Evolutionary conservation across 2,329 filamentous ascomycete species (phyloP).

Genomic region (Chaetomium sp.): DNA sequence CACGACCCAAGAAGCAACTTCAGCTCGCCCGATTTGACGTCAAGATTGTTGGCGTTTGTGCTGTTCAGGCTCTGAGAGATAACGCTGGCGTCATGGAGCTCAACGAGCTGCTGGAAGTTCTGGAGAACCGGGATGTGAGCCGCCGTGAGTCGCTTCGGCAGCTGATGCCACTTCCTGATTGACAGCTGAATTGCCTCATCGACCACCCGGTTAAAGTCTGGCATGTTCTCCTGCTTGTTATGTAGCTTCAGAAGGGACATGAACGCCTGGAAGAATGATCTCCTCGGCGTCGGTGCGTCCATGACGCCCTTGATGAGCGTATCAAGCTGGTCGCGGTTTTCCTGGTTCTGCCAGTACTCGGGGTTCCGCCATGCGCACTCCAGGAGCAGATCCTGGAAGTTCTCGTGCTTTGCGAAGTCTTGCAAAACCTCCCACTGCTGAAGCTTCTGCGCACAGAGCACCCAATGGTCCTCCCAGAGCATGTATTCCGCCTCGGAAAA

Average conservation of each 20-base stretch:
- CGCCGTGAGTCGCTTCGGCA: conserved; percentile 90
- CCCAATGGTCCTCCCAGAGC: conserved; percentile 99
- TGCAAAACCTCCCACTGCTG: conserved; percentile 99
- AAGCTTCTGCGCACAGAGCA: conserved; percentile 94
- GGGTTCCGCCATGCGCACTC: conserved; percentile 96
- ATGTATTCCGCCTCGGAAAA: conserved; percentile 98
- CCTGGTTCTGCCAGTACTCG: conserved; percentile 88
- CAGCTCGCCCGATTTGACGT: conserved; percentile 91
- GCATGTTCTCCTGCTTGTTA: conserved; percentile 76
- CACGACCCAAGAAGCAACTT: conserved; percentile 93
- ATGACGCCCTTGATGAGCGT: conserved; percentile 95
- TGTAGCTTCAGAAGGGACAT: conserved; percentile 95
- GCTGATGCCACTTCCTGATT: conserved; percentile 97
- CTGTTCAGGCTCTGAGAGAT: conserved; percentile 89
- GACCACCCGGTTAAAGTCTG: conserved; percentile 85
- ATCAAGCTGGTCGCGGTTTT: conserved; percentile 87
- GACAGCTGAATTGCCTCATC: conserved; percentile 97
- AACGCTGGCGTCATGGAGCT: conserved; percentile 94
- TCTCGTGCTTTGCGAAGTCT: conserved; percentile 98
- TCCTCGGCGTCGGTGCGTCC: conserved; percentile 90
- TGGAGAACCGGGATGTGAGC: conserved; percentile 93
- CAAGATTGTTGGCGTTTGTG: conserved; percentile 83
- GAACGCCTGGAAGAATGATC: conserved; percentile 98
- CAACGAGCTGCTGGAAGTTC: conserved; percentile 96
- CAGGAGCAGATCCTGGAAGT: conserved; percentile 91